These are phyloP conservation scores for Cochlearia excelsa DNA, from an alignment of 345 rosid species.

Conservation along the genomic window DNA sequence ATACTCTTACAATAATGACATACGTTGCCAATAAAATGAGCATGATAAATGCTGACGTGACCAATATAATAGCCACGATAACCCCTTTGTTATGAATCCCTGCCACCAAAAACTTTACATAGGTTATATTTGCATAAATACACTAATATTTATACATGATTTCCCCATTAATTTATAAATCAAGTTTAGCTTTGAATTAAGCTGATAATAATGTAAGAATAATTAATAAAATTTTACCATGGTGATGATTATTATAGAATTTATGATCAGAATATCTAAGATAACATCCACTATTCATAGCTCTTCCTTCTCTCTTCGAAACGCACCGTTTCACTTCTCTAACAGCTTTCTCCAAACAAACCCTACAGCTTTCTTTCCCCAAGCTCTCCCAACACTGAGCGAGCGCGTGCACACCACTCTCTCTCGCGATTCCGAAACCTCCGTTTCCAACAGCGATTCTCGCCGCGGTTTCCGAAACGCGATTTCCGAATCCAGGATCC, in stretches of 20 bases:
- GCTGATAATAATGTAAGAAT: too few species aligned
- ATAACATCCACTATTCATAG: slow-evolving; percentile 45
- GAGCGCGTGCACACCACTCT: slow-evolving; percentile 37
- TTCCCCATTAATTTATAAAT: too few species aligned
- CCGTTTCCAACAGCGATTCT: slow-evolving; percentile 13
- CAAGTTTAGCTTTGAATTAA: too few species aligned
- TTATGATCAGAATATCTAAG: slow-evolving; percentile 40
- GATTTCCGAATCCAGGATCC: slow-evolving; percentile 6
- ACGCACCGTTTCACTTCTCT: slow-evolving; percentile 39
- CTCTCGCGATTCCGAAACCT: slow-evolving; percentile 37
- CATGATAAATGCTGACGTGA: slow-evolving; percentile 25
- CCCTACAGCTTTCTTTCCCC: slow-evolving; percentile 31
- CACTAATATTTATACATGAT: too few species aligned
- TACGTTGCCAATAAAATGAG: slow-evolving; percentile 23
- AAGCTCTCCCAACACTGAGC: slow-evolving; percentile 50
- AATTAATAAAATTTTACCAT: background rate
- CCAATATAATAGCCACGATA: slow-evolving; percentile 28
- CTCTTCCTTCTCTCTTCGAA: slow-evolving; percentile 43
- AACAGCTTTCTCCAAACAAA: slow-evolving; percentile 41
- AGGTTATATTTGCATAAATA: too few species aligned
- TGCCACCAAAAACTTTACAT: slow-evolving; percentile 12
- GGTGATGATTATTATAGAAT: slow-evolving; percentile 30
- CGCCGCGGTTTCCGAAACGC: slow-evolving; percentile 16
- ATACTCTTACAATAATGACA: slow-evolving; percentile 24
- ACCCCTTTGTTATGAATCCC: slow-evolving; percentile 24